Conservation (phyloP, 2,329 filamentous ascomycete species). For the Ceratocystis variospora region DNA sequence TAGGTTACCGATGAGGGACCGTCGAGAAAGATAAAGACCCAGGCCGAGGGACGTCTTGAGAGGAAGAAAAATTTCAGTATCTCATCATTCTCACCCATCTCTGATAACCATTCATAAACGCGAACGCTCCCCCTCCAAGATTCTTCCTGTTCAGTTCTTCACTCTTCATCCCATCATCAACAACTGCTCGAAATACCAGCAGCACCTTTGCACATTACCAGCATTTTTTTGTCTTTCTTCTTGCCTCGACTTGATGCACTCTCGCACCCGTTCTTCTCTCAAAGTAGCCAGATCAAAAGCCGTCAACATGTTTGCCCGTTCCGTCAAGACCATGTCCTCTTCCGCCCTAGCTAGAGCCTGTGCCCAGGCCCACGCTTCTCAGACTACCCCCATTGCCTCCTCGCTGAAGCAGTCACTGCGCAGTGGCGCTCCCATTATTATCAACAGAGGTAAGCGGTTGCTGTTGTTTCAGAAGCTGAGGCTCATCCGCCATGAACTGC, state of each 20-base stretch:
- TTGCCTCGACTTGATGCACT: conserved; percentile 3
- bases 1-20: background rate
- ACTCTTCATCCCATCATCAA: background rate
- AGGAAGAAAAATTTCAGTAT: background rate
- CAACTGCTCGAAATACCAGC: background rate
- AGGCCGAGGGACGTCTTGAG: background rate
- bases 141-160: background rate
- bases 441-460: conserved; percentile 1
- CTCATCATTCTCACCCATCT: background rate
- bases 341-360: conserved; percentile 3
- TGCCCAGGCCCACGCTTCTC: background rate
- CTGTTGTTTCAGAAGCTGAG: background rate
- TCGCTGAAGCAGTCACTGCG: conserved; percentile 6
- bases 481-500: background rate
- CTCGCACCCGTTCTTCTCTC: background rate
- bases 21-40: conserved; percentile 2
- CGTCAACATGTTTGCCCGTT: conserved; percentile 16
- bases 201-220: background rate
- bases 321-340: conserved; percentile 14
- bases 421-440: background rate
- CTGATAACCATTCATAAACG: background rate
- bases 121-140: background rate
- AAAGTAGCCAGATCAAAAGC: conserved; percentile 1
- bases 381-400: conserved; percentile 1
- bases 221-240: background rate